phyloP scores from a whole-genome alignment of 2,329 filamentous ascomycete genomes.

The Fusarium falciforme region DNA sequence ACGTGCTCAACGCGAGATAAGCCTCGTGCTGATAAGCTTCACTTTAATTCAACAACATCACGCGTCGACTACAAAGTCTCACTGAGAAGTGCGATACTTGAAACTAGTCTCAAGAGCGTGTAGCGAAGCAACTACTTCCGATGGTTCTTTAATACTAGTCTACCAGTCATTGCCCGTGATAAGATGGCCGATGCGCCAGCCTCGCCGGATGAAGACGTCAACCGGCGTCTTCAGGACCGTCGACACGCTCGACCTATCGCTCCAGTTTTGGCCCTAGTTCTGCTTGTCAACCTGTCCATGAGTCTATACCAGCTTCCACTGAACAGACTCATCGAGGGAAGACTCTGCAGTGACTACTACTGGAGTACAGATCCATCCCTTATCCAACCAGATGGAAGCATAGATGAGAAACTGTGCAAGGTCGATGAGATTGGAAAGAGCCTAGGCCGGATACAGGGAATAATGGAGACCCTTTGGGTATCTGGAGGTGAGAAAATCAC shows the following conservation, averaged over 20 bases:
- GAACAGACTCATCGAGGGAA: slow-evolving; percentile 58
- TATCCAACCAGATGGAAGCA: slow-evolving; percentile 47
- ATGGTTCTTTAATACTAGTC: no score
- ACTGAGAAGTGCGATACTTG: neutral
- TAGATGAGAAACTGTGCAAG: slow-evolving; percentile 67
- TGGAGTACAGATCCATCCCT: slow-evolving; percentile 49
- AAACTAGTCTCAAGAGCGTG: neutral
- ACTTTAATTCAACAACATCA: neutral
- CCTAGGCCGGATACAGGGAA: slow-evolving; percentile 64
- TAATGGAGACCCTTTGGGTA: slow-evolving; percentile 62
- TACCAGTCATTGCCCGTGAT: no score
- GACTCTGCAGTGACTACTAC: slow-evolving; percentile 64
- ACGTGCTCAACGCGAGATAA: neutral
- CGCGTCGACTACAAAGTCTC: neutral
- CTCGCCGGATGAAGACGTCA: neutral
- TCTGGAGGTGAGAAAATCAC: slow-evolving; percentile 52
- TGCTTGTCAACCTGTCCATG: slow-evolving; percentile 59
- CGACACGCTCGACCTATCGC: slow-evolving; percentile 9
- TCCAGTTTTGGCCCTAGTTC: slow-evolving; percentile 53
- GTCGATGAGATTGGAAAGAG: slow-evolving; percentile 61
- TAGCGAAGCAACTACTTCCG: no score
- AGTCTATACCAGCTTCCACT: slow-evolving; percentile 62
- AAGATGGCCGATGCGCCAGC: neutral
- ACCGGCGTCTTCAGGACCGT: neutral
- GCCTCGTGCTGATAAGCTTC: neutral